Evolutionary conservation across 2,329 filamentous ascomycete species (phyloP).

Genomic region (Blastomyces emzantsi): DNA sequence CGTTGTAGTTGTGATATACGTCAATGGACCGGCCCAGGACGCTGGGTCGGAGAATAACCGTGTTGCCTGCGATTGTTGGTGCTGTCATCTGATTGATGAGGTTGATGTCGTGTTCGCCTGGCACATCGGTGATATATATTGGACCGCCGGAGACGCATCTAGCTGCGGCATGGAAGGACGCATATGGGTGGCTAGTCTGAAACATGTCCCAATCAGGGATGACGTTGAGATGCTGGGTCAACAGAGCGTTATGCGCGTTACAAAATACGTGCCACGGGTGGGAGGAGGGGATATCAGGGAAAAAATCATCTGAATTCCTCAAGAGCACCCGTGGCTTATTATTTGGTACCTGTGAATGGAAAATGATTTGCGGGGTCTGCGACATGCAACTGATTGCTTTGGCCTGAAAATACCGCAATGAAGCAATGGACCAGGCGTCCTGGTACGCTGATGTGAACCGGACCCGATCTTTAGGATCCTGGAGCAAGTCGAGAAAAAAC

Average conservation of each 20-base stretch:
- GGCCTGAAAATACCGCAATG: constrained; percentile 66
- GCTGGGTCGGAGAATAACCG: constrained; percentile 71
- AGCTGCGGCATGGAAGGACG: constrained; percentile 79
- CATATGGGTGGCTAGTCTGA: constrained; percentile 59
- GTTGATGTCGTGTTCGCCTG: constrained; percentile 66
- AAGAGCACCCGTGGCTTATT: constrained; percentile 64
- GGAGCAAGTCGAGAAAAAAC: constrained; percentile 72
- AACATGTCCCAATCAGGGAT: constrained; percentile 80
- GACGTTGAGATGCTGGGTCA: constrained; percentile 77
- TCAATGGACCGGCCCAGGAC: constrained; percentile 62
- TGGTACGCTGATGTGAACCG: constrained; percentile 67
- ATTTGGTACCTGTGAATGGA: constrained; percentile 71
- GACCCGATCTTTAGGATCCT: constrained; percentile 59
- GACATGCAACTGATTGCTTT: constrained; percentile 93
- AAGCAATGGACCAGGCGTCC: constrained; percentile 74
- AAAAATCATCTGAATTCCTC: constrained; percentile 85
- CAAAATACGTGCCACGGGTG: constrained; percentile 95
- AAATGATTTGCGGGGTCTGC: constrained; percentile 74
- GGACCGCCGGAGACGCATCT: constrained; percentile 85
- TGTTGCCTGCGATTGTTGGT: constrained; percentile 59
- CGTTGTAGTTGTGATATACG: constrained; percentile 67
- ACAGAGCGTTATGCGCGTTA: constrained; percentile 79
- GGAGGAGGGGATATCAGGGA: constrained; percentile 67
- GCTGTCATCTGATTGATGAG: constrained; percentile 78
- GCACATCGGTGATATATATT: constrained; percentile 87